Base-by-base conservation (phyloP, 1,139 yeast species). In the Lipomyces yarrowii region DNA sequence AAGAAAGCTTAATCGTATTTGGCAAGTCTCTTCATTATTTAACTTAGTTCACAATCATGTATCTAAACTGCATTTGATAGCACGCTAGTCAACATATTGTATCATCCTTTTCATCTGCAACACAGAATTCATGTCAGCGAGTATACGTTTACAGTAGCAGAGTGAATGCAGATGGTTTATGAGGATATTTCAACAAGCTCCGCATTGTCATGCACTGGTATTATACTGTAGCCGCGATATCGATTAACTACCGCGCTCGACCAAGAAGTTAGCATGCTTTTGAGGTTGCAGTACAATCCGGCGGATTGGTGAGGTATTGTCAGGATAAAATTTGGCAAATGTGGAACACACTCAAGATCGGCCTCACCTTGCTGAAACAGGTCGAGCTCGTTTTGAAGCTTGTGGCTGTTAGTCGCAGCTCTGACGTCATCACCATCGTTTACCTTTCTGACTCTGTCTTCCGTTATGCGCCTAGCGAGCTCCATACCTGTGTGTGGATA, bases 311-410 rank as follows among this genome's bases (percentile, higher is more conserved):
- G 55, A 26, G 55, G 55, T 15, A 52, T 13, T 13, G 10, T 23
- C 33, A 13, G 23, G 13, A 52, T 11, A 10, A 18, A 4, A 52
- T 30, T 11, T 30, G 11, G 55, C 15, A 52, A 21, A 13, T 23
- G 33, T 26, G 55, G 55, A 10, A 15, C 23, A 21, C 55, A 52
- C 33, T 23, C 18, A 23, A 52, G 33, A 10, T 52, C 33, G 8
- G 55, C 15, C 23, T 30, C 33, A 18, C 8, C 48, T 30, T 52
- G 55, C 18, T 52, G 55, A 52, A 52, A 52, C n/a, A 52, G 30
- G 33, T 52, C n/a, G 30, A 52, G 33, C 33, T 52, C 55, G 33
- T 52, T 23, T 52, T 52, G 55, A 52, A 52, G 55, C 55, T 52
- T 26, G 10, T 26, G 32, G 55, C 7, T 13, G 33, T 52, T 23